These are phyloP conservation scores for Cryphonectria parasitica DNA, from an alignment of 2,329 filamentous ascomycete species.

Conservation along the genomic window DNA sequence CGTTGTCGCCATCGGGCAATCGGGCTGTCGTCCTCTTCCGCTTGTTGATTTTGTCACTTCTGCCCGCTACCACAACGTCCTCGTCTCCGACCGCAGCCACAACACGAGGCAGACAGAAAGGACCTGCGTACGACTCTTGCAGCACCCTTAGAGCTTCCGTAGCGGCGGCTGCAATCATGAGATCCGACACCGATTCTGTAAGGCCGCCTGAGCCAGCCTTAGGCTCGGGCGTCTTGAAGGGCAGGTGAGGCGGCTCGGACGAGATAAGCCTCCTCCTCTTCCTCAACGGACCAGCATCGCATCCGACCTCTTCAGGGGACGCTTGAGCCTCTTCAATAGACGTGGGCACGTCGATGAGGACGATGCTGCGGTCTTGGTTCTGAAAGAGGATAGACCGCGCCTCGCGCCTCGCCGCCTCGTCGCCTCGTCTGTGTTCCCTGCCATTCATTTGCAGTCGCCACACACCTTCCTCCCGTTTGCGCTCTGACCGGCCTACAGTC, in stretches of 20 bases:
- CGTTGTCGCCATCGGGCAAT: not conserved
- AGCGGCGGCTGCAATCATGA: constrained; percentile 56
- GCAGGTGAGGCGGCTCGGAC: constrained; percentile 45
- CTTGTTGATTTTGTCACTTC: not conserved
- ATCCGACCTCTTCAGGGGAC: constrained; percentile 37
- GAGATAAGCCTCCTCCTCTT: constrained; percentile 45
- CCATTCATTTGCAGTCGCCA: constrained; percentile 13
- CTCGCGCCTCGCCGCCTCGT: constrained; percentile 18
- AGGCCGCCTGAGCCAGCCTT: constrained; percentile 42
- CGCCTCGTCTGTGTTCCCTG: constrained; percentile 8
- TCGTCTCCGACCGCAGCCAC: not conserved
- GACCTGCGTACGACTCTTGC: constrained; percentile 42
- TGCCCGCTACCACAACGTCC: not conserved
- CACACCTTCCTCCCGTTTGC: too few relatives aligned
- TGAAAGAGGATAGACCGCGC: constrained; percentile 55
- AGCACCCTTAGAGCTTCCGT: constrained; percentile 48
- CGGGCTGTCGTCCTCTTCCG: constrained; percentile 23
- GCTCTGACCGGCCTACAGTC: not conserved
- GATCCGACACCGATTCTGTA: constrained; percentile 55
- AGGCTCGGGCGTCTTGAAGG: constrained; percentile 58
- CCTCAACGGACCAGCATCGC: not conserved
- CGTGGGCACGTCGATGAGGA: constrained; percentile 70
- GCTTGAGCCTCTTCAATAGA: constrained; percentile 71
- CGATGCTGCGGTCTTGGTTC: constrained; percentile 52
- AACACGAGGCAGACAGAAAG: constrained; percentile 52